Evolutionary conservation across 2,329 filamentous ascomycete genomes (phyloP).

Genomic region (Cryphonectria carpinicola): DNA sequence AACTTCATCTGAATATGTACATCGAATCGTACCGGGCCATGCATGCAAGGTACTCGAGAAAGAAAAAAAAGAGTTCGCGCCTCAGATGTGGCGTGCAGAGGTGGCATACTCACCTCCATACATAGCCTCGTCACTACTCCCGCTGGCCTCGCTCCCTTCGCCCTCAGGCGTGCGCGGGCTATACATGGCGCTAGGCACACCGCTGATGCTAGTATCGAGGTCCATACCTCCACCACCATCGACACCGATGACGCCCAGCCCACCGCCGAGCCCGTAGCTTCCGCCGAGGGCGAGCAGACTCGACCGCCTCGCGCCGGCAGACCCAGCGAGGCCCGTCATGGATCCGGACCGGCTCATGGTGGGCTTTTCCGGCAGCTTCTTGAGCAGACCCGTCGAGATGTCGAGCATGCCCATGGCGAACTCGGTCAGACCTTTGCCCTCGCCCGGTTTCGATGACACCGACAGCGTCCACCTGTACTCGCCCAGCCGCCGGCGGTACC

Average conservation of each 20-base stretch:
- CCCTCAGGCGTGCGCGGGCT: constrained; percentile 49
- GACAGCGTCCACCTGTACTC: constrained; percentile 95
- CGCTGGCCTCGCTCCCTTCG: constrained; percentile 42
- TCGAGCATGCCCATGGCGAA: constrained; percentile 82
- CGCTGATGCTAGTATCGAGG: constrained; percentile 44
- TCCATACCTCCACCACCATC: constrained; percentile 37
- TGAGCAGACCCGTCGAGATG: constrained; percentile 69
- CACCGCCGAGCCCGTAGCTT: constrained; percentile 30
- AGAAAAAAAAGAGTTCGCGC: neutral
- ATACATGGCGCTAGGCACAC: constrained; percentile 51
- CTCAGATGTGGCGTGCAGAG: neutral
- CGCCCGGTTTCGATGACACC: constrained; percentile 76
- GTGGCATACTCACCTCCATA: constrained; percentile 48
- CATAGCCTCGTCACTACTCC: constrained; percentile 61
- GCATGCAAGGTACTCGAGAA: constrained; percentile 24
- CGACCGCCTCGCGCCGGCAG: constrained; percentile 44
- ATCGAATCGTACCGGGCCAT: constrained; percentile 6
- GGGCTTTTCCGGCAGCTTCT: constrained; percentile 73
- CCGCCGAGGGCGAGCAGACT: constrained; percentile 44
- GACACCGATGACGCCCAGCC: constrained; percentile 30
- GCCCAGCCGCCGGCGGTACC: constrained; percentile 81
- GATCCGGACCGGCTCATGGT: constrained; percentile 62
- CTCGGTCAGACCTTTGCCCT: constrained; percentile 60
- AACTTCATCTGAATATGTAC: neutral
- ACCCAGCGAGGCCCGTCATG: constrained; percentile 53